Evolutionary conservation across 2,329 filamentous ascomycete genomes (phyloP), one percentile per base, ranked within the genome.

Genomic region (Cytospora leucostoma): DNA sequence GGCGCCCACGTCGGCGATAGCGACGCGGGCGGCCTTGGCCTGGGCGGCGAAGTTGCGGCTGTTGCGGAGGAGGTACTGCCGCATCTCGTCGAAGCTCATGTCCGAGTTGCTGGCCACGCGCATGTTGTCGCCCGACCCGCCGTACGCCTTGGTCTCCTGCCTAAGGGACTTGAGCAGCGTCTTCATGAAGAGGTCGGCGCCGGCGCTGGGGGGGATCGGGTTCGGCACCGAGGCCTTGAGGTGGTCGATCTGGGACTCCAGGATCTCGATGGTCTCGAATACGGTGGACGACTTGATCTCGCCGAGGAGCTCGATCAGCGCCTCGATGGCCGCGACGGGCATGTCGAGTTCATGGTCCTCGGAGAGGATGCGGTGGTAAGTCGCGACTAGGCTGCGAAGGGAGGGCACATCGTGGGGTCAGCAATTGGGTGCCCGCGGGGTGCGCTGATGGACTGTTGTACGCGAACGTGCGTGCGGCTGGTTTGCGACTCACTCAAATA

Each of bases 151-250:
- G 67, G 71, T 63, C 68, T 82, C 81, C 78, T 83, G 80, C 77
- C 84, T 84, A 73, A 89, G 81, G 67, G 83, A 92, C 62, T 88
- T 87, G 71, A 97, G 89, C 70, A 99, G 86, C 77, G 96, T 98
- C 74, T 94, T 90, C 75, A 95, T 91, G 81, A 99, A 98, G 64
- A 98, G 87, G 75, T 97, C 93, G 65, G 93, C 97, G 71, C 95
- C 95, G 61, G 96, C 95, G 56, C 91, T 93, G 17, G 98, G 86
- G 5, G 93, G 94, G 62, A 98, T 91, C 15, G 93, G 91, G 78
- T 99, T 98, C 8, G 89, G 83, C 59, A 96, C 89, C 21, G 88
- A 87, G 63, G 83, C 82, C 75, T 93, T 94, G 67, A 99, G 86
- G 71, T 87, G 85, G 59, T 85, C 82, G 57, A 92, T 94, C 73